phyloP scores from a whole-genome alignment of 768 basidiomycete genomes.

The Artomyces pyxidatus region DNA sequence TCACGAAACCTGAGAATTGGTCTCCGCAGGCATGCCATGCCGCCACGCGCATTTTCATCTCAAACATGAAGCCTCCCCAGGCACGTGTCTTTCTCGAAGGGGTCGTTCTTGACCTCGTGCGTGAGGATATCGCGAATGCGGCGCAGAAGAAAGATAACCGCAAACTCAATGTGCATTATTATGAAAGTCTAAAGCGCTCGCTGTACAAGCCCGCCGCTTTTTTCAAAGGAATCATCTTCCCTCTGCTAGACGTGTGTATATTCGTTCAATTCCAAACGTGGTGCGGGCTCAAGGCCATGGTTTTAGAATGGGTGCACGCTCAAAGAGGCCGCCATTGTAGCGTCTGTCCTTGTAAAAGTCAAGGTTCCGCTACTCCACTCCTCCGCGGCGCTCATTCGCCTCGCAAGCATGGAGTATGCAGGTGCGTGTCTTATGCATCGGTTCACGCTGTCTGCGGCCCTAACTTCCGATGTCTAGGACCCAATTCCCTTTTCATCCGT shows the following conservation, averaged over 20 bases:
- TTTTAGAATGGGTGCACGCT: slow-evolving; percentile 71
- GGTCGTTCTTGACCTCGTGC: slow-evolving; percentile 81
- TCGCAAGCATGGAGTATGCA: slow-evolving; percentile 94
- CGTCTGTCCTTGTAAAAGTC: slow-evolving; percentile 82
- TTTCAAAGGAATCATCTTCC: slow-evolving; percentile 97
- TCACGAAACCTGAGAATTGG: slow-evolving; percentile 91
- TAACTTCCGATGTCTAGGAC: slow-evolving; percentile 37
- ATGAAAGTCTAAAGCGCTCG: slow-evolving; percentile 85
- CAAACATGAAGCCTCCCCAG: slow-evolving; percentile 93
- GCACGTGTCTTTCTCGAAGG: slow-evolving; percentile 89
- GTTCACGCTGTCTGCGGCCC: neutral
- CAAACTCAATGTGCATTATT: slow-evolving; percentile 89
- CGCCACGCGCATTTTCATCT: slow-evolving; percentile 92
- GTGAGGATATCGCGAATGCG: slow-evolving; percentile 68
- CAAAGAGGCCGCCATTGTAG: slow-evolving; percentile 91
- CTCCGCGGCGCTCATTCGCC: slow-evolving; percentile 86
- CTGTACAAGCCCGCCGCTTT: slow-evolving; percentile 97
- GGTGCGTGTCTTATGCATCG: slow-evolving; percentile 34
- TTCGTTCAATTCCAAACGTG: neutral
- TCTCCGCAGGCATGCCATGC: slow-evolving; percentile 91
- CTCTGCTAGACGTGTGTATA: slow-evolving; percentile 74
- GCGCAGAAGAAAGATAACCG: slow-evolving; percentile 42
- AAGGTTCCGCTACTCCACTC: slow-evolving; percentile 96
- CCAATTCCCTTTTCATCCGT: slow-evolving; percentile 95
- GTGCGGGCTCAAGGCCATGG: neutral